Percentiles rank a stretch among this genome's conserved stretches.
phyloP scores from a whole-genome alignment of 352 stramenopile species.

The Phytophthora palmivora region DNA sequence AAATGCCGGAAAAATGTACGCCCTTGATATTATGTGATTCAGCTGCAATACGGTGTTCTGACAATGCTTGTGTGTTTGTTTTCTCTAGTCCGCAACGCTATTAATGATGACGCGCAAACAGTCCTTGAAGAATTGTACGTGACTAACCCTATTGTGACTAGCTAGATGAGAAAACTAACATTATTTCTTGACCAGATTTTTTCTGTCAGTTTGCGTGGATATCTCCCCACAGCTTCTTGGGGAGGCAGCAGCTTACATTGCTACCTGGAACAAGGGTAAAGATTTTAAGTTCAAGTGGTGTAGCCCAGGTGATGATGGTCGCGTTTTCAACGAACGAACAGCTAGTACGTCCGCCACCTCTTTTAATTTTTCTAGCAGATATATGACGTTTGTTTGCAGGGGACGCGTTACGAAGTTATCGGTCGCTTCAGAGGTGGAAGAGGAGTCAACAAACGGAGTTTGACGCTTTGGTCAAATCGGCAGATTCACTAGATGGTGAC shows the following conservation, averaged over 20 bases:
- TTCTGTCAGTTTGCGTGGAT: slow-evolving; percentile 65
- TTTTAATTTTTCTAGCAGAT: not conserved
- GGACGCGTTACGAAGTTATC: slow-evolving; percentile 70
- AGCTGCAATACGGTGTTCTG: slow-evolving; percentile 5
- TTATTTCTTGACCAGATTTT: slow-evolving; percentile 54
- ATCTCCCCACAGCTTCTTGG: slow-evolving; percentile 64
- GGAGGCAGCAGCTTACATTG: slow-evolving; percentile 80
- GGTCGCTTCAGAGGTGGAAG: slow-evolving; percentile 70
- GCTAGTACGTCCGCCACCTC: slow-evolving; percentile 55
- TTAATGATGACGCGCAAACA: slow-evolving; percentile 57
- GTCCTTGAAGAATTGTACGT: slow-evolving; percentile 77
- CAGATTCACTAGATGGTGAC: slow-evolving; percentile 30
- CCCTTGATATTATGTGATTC: not conserved
- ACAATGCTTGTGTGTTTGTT: slow-evolving; percentile 5
- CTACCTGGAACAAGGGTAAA: slow-evolving; percentile 72
- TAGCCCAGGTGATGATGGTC: slow-evolving; percentile 50
- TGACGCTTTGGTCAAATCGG: slow-evolving; percentile 53
- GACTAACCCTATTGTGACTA: too few relatives aligned
- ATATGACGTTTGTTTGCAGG: slow-evolving; percentile 36
- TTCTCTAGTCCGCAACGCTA: slow-evolving; percentile 52
- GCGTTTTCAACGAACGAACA: slow-evolving; percentile 67
- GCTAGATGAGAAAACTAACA: slow-evolving; percentile 2
- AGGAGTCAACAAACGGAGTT: slow-evolving; percentile 68
- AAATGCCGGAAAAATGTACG: slow-evolving; percentile 80
- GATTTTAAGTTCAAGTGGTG: slow-evolving; percentile 89